Evolutionary conservation across 1,284 basidiomycete species (phyloP), one percentile per base, ranked within the genome.

Genomic region (Thelephora terrestris): DNA sequence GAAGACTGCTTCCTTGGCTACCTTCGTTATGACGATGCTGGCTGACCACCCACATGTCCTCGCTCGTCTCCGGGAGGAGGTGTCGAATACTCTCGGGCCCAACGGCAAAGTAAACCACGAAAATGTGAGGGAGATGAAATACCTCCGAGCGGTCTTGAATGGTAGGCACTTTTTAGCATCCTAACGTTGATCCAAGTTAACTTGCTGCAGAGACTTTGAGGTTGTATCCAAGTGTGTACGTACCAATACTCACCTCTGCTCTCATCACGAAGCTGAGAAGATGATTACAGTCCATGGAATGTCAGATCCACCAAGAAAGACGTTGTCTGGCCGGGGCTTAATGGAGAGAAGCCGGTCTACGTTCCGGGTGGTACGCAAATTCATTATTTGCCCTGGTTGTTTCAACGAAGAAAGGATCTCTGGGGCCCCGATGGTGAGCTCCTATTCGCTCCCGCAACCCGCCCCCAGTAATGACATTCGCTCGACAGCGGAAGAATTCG

Each of bases 21-120:
- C 77, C 1, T 77, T 74, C 51, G 57, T 65, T 1, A 51, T 73
- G 12, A 80, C 81, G 57, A 64, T 74, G 57, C 67, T 81, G 16
- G 63, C 78, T 2, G 64, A 63, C 47, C 65, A 79, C 50, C 75
- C 75, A 1, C 50, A 62, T 0, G 65, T 78, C 32, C 53, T 71
- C 23, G 39, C 50, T 5, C 66, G 69, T 10, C 63, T 80, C 3
- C 69, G 76, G 4, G 59, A 66, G 24, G 78, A 80, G 53, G 67
- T 79, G 5, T 48, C 73, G 16, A 55, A 59, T 2, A 61, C 62
- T 14, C 61, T 76, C n/a, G 74, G 74, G 3, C 56, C 63, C 0
- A 58, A 50, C n/a, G 50, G 56, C 9, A 57, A 62, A 7, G 74
- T 76, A 0, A 68, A 70, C 0, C 71, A 66, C 50, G 73, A 75